Evolutionary conservation across 495 filamentous ascomycete genomes (phyloP).

Genomic region (Penicillium pancosmium): DNA sequence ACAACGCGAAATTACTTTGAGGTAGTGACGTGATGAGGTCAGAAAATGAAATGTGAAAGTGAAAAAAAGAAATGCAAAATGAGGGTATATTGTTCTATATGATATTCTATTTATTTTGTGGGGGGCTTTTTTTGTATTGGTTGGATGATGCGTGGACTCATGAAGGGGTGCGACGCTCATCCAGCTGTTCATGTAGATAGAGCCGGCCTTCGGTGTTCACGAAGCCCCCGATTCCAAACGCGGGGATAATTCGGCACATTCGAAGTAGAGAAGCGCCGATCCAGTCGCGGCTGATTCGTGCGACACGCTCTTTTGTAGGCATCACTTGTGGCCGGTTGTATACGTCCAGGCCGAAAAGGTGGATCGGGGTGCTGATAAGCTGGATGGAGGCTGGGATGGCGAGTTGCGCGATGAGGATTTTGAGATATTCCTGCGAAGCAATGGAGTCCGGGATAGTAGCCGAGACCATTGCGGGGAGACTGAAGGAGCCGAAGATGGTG

Average conservation of each 20-base stretch:
- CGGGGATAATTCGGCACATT: constrained; percentile 84
- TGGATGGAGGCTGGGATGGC: constrained; percentile 78
- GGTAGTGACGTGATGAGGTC: background rate
- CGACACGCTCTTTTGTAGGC: constrained; percentile 56
- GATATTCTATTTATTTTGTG: constrained; percentile 12
- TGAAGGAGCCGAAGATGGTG: constrained; percentile 90
- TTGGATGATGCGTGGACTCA: constrained; percentile 12
- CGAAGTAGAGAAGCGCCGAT: constrained; percentile 68
- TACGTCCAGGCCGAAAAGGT: constrained; percentile 80
- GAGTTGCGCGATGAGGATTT: constrained; percentile 67
- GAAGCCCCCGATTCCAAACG: constrained; percentile 87
- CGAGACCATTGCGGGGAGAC: constrained; percentile 58
- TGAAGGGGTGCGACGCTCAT: constrained; percentile 17
- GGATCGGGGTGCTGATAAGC: constrained; percentile 77
- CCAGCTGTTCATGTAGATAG: constrained; percentile 36
- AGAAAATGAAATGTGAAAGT: background rate
- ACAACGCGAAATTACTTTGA: constrained; percentile 9
- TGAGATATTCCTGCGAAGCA: constrained; percentile 38
- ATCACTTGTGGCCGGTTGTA: constrained; percentile 66
- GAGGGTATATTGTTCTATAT: constrained; percentile 36
- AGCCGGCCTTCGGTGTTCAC: constrained; percentile 65
- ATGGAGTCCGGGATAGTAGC: constrained; percentile 40
- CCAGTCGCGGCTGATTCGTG: constrained; percentile 72
- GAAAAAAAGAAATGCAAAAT: constrained; percentile 10
- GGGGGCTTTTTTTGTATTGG: constrained; percentile 2